Conservation (phyloP, 2,329 filamentous ascomycete species). For the Colletotrichum cordylinicola region DNA sequence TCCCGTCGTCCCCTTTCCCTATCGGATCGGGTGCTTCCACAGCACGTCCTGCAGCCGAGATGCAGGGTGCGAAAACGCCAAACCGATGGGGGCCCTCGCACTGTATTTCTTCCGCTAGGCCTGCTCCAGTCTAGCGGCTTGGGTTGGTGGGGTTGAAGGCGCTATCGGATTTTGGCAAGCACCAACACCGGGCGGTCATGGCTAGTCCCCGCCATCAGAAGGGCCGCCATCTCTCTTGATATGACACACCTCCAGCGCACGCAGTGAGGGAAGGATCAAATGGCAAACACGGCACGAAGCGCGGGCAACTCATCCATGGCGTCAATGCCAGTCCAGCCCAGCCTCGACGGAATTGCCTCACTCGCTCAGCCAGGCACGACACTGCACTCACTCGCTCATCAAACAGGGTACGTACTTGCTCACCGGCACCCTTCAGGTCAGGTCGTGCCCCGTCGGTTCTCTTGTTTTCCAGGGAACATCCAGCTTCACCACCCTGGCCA, state of each 20-base stretch:
- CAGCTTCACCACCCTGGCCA: neutral
- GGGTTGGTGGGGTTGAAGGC: neutral
- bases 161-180: neutral
- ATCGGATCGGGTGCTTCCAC: slow-evolving; percentile 6
- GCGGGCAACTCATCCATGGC: neutral
- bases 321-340: neutral
- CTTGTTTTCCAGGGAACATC: neutral
- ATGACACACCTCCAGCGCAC: neutral
- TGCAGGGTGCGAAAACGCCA: neutral
- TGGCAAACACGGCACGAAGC: neutral
- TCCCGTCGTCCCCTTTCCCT: neutral
- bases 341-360: neutral
- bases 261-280: neutral
- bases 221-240: neutral
- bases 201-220: neutral
- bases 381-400: neutral
- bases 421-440: neutral
- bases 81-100: neutral
- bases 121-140: neutral
- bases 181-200: neutral
- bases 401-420: neutral
- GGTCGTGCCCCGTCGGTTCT: neutral
- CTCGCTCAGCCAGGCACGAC: neutral
- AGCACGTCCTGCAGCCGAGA: neutral
- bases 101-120: neutral